Percentiles rank a stretch among this genome's conserved stretches.
These are phyloP conservation scores for Ceraceosorus bombacis DNA, from an alignment of 1,284 basidiomycete genomes.

Conservation along the genomic window DNA sequence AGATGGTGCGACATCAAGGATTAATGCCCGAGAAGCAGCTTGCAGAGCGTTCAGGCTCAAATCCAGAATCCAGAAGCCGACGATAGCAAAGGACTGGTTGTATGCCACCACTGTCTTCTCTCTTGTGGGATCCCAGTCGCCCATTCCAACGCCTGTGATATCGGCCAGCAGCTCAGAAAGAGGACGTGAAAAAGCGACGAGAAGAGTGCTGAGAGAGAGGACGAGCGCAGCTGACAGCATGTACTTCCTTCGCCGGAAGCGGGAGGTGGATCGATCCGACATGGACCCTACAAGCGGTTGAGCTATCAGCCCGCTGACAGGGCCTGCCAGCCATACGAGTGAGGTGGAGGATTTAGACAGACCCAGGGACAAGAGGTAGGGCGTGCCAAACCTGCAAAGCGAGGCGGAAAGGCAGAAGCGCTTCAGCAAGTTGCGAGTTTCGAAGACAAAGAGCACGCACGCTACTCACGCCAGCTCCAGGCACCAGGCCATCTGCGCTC, in stretches of 20 bases:
- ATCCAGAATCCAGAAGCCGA: conserved; percentile 85
- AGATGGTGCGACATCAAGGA: conserved; percentile 78
- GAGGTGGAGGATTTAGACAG: conserved; percentile 83
- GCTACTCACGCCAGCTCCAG: neutral
- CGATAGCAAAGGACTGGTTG: conserved; percentile 61
- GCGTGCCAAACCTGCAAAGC: conserved; percentile 75
- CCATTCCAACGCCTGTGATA: conserved; percentile 65
- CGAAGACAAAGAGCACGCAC: neutral
- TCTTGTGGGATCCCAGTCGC: conserved; percentile 80
- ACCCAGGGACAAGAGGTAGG: conserved; percentile 80
- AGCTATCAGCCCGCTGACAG: conserved; percentile 80
- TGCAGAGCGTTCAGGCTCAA: conserved; percentile 86
- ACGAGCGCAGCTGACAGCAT: conserved; percentile 68
- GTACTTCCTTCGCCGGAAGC: conserved; percentile 77
- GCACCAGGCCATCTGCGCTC: conserved; percentile 2
- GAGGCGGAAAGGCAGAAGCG: conserved; percentile 44
- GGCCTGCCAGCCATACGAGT: conserved; percentile 93
- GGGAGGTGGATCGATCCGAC: conserved; percentile 81
- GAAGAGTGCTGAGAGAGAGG: conserved; percentile 63
- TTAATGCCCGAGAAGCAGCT: conserved; percentile 80
- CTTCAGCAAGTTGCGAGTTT: conserved; percentile 20
- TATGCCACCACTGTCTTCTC: conserved; percentile 16
- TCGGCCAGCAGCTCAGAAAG: conserved; percentile 71
- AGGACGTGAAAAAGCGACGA: conserved; percentile 77
- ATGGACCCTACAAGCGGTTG: conserved; percentile 91